Evolutionary conservation across 176 grass and related monocot genomes (phyloP), one percentile per base, ranked within the genome.

Genomic region (Tuctoria greenei): DNA sequence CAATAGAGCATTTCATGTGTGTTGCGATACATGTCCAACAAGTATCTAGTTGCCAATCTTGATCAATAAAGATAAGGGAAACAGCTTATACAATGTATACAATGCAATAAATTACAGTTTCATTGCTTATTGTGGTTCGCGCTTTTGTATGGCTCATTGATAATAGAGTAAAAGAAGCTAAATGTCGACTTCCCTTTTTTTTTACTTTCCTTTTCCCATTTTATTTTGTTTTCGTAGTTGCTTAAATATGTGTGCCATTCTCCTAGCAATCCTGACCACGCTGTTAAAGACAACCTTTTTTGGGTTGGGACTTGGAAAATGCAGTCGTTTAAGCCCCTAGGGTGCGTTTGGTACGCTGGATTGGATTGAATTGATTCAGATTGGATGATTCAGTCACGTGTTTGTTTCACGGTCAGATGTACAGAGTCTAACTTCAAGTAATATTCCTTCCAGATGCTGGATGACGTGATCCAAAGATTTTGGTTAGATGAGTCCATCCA

Each of bases 31-130:
- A 31, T 28, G 23, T 56, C 10, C 5, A 34, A 20, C 9, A 57
- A 61, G 62, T n/a, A 54, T 62, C 57, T 34, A 62, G 57, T 13
- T 72, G 23, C 5, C 6, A 42, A 72, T 17, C 67, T 73, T 68
- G 55, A 52, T 78, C 10, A 64, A 69, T 82, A 66, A 51, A 66
- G 40, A 50, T 11, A 57, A 44, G 54, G 10, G 18, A 85, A 50
- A 60, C 11, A 50, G 18, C 8, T 74, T 74, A 50, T 73, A 61
- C 28, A 51, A 13, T 76, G 27, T 74, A 52, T 73, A 61, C 28
- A 51, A 13, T 76, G 27, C 59, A 64, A 36, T 64, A 75, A 75
- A 75, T 45, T 64, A 46, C 42, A 9, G 35, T 49, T 75, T 60
- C 58, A 47, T 23, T 47, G 58, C 17, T 28, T 46, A n/a, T 47